These are phyloP conservation scores for Mucor indicus DNA, from an alignment of 371 early-diverging fungal genomes.

Conservation along the genomic window DNA sequence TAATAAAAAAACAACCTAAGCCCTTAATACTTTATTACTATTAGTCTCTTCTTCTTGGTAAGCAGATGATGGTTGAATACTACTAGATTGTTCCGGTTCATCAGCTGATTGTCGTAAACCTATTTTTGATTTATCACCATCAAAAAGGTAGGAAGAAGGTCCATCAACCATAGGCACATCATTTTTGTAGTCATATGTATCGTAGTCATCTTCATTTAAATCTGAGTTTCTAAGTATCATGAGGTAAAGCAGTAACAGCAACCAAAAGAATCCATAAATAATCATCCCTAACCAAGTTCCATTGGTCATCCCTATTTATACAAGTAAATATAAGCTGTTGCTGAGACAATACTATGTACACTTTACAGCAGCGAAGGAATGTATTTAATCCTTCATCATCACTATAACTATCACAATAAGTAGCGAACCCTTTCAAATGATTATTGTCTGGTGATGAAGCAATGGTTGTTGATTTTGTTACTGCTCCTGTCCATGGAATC, in stretches of 20 bases:
- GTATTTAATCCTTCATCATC: slow-evolving; percentile 6
- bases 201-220: slow-evolving; percentile 18
- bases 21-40: too few relatives aligned
- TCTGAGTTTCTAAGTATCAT: slow-evolving; percentile 11
- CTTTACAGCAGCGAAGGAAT: slow-evolving; percentile 39
- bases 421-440: slow-evolving; percentile 20
- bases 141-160: too few relatives aligned
- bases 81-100: too few relatives aligned
- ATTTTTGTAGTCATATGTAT: slow-evolving; percentile 23
- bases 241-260: slow-evolving; percentile 8
- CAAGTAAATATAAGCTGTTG: not conserved
- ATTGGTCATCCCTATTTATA: slow-evolving; percentile 19
- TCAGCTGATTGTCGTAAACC: too few relatives aligned
- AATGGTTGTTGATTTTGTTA: not conserved
- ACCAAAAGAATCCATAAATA: slow-evolving; percentile 16
- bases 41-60: too few relatives aligned
- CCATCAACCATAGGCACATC: slow-evolving; percentile 24
- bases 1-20: too few relatives aligned
- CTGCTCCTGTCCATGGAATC: slow-evolving; percentile 30
- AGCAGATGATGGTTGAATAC: too few relatives aligned
- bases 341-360: not conserved
- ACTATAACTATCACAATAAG: slow-evolving; percentile 21
- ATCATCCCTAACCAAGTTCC: slow-evolving; percentile 25
- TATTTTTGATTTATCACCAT: too few relatives aligned
- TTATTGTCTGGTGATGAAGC: not conserved